These are phyloP conservation scores for Fragilaria radians DNA, from an alignment of 108 stramenopile species.

Conservation along the genomic window DNA sequence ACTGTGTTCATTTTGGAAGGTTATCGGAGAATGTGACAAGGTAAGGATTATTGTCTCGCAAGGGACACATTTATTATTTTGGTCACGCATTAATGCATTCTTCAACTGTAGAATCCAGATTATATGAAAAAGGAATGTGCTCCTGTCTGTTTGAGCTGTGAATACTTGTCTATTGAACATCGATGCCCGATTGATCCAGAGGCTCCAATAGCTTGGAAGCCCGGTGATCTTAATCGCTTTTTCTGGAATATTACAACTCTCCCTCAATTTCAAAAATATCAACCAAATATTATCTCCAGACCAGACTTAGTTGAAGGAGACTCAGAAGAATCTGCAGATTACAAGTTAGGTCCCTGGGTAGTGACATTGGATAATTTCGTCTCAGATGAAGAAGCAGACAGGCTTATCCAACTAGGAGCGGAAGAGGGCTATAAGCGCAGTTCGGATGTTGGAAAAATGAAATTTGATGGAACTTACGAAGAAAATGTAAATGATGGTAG, in stretches of 20 bases:
- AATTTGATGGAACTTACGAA: constrained; percentile 42
- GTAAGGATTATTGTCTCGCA: background rate
- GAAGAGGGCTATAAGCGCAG: constrained; percentile 53
- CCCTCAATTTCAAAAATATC: constrained; percentile 13
- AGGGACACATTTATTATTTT: background rate
- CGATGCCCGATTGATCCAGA: constrained; percentile 44
- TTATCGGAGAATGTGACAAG: constrained; percentile 51
- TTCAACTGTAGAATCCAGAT: constrained; percentile 31
- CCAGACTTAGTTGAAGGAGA: constrained; percentile 21
- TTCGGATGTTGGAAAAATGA: constrained; percentile 37
- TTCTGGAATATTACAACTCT: constrained; percentile 56
- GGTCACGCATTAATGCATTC: background rate
- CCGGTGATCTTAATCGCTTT: constrained; percentile 57
- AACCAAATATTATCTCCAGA: constrained; percentile 17
- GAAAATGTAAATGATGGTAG: constrained; percentile 13
- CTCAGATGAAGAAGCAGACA: constrained; percentile 58
- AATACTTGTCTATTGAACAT: constrained; percentile 14
- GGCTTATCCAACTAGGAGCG: constrained; percentile 60
- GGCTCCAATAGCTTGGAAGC: constrained; percentile 24
- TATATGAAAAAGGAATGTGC: constrained; percentile 62
- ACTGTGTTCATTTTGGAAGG: constrained; percentile 65
- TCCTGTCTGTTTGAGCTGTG: constrained; percentile 32
- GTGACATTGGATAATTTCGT: constrained; percentile 68
- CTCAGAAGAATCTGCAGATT: constrained; percentile 13
- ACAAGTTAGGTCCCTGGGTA: constrained; percentile 37